These are phyloP conservation scores for Pythium brachiatum DNA, from an alignment of 352 stramenopile genomes.

Conservation along the genomic window DNA sequence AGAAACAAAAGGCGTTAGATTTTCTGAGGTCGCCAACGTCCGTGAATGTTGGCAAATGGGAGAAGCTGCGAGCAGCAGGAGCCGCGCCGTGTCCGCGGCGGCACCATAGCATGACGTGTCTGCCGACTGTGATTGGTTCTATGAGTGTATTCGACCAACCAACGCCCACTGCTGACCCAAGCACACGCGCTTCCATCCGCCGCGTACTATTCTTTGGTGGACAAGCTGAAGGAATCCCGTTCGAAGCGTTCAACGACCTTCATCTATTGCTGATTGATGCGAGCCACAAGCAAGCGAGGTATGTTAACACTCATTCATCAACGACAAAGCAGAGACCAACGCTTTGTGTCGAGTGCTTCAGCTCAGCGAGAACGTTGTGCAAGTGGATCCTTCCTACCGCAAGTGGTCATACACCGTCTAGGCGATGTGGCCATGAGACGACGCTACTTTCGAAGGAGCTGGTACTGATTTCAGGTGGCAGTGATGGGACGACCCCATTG, in stretches of 20 bases:
- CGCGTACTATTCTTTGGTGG: conserved; percentile 68
- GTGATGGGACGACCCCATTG: conserved; percentile 56
- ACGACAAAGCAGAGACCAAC: no score
- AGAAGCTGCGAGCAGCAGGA: conserved; percentile 47
- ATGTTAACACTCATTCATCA: not conserved
- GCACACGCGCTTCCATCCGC: conserved; percentile 27
- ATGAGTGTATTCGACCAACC: conserved; percentile 19
- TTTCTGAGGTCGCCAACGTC: conserved; percentile 40
- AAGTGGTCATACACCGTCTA: conserved; percentile 35
- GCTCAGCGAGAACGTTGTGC: conserved; percentile 27
- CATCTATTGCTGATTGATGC: conserved; percentile 42
- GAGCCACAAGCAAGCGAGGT: not conserved
- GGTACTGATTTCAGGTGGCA: conserved; percentile 59
- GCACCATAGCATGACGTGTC: conserved; percentile 65
- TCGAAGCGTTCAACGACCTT: conserved; percentile 67
- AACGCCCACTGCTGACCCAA: not conserved
- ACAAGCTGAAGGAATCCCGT: conserved; percentile 63
- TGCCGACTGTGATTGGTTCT: conserved; percentile 33
- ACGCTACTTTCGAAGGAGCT: conserved; percentile 41
- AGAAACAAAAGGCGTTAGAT: conserved; percentile 24
- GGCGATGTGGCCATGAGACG: conserved; percentile 45
- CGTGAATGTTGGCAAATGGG: conserved; percentile 52
- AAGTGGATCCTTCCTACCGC: conserved; percentile 38
- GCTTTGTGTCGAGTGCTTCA: not conserved
- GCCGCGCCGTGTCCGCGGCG: conserved; percentile 47